phyloP scores from a whole-genome alignment of 176 grass and related monocot genomes.

The Zoysia pacifica region DNA sequence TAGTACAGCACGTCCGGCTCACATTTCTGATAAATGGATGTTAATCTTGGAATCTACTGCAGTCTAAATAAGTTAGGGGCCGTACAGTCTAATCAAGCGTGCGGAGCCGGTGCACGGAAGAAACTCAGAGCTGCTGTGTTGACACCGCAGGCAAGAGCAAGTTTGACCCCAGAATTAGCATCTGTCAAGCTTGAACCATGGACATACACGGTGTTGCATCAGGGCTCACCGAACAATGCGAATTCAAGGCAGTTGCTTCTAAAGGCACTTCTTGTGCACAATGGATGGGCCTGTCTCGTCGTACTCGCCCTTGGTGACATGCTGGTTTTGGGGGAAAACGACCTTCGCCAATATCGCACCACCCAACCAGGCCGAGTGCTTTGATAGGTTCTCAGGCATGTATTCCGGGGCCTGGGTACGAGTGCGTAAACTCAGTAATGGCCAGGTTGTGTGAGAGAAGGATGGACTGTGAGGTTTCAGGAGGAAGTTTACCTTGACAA shows the following conservation, averaged over 20 bases:
- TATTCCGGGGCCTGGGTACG: constrained; percentile 89
- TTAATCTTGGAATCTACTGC: constrained; percentile 18
- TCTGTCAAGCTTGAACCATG: constrained; percentile 7
- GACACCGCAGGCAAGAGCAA: neutral
- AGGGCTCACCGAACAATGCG: neutral
- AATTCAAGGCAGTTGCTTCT: constrained; percentile 8
- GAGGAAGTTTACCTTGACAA: constrained; percentile 68
- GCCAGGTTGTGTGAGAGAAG: neutral
- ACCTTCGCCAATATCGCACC: constrained; percentile 96
- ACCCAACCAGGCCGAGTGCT: constrained; percentile 93
- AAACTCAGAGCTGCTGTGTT: neutral
- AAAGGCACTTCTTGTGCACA: constrained; percentile 97
- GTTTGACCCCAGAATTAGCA: neutral
- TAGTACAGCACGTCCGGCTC: constrained; percentile 2
- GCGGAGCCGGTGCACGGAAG: neutral
- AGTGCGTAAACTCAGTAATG: constrained; percentile 17
- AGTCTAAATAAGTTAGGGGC: constrained; percentile 8
- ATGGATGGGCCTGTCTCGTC: constrained; percentile 96
- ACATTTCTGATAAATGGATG: constrained; percentile 1
- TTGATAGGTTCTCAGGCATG: constrained; percentile 85
- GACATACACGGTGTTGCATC: neutral
- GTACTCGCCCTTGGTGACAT: constrained; percentile 91
- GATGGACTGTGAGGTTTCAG: neutral
- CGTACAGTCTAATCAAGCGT: constrained; percentile 3
- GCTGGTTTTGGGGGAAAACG: constrained; percentile 96